Base-by-base conservation (phyloP, 1,139 yeast genomes). In the Yamadazyma trypodendri region DNA sequence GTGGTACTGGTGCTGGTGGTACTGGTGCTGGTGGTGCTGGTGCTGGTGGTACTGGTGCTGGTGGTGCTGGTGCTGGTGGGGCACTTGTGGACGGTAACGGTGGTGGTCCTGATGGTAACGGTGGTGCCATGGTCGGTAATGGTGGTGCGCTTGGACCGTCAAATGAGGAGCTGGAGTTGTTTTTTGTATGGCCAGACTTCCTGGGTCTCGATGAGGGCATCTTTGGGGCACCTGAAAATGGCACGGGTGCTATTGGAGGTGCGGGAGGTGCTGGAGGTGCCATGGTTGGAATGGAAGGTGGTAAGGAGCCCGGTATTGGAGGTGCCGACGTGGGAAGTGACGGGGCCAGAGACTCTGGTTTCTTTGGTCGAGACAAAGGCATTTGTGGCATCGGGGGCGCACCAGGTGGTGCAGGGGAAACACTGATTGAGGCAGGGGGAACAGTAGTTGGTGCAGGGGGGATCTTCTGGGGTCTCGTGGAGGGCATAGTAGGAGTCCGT, bases 251-350 rank as follows among this genome's bases (percentile, higher is more conserved):
- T 56, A 51, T 13, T 3, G 52, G 48, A 6, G 45, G 38, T n/a
- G 34, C 31, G 12, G 43, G 35, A 12, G 42, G 31, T 8, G 25
- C 31, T 3, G 68, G 57, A 10, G 59, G 58, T 15, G 31, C 28
- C 23, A 36, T 10, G 18, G 32, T 7, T 0, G 68, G 56, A 8
- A 60, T 50, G 18, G 52, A 42, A 2, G 75, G 28, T 4, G 28
- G 28, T 13, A 13, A n/a, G 10, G 18, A 10, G 11, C 11, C 20
- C 10, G 12, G 12, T 18, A 12, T 23, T 4, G 28, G 21, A 2
- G 72, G 65, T 4, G 61, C 58, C 6, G 63, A 58, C 1, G 75
- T 69, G 1, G 66, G 63, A 14, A 57, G 40, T 13, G 25, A 9
- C 4, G 25, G 25, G 25, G 25, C 13, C n/a, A 11, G 25, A n/a